Base-by-base conservation (phyloP, 768 basidiomycete species). In the Trametes villosa region DNA sequence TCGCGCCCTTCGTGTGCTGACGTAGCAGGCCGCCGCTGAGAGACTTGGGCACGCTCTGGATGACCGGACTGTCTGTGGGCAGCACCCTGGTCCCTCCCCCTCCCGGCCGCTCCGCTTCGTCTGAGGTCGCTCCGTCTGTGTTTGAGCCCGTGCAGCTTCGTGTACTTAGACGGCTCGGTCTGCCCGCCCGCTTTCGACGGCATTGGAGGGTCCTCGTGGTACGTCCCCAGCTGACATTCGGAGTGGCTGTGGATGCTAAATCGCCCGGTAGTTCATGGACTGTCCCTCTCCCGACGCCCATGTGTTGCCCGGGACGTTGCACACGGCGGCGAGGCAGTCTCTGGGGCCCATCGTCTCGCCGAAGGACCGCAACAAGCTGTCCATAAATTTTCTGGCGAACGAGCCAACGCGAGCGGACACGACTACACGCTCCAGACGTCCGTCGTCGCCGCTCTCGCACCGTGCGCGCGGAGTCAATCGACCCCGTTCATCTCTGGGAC, bases 301-400 rank as follows among this genome's bases (percentile, higher is more conserved):
- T 38, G 44, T 40, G 40, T 40, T 55, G 9, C 31, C 60, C 36
- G 60, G 48, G 47, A n/a, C 33, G 24, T 15, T 45, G 40, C 17
- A 40, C 11, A 38, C 40, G 4, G 54, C 26, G 8, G 8, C 26
- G 8, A 15, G 41, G 15, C 41, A 62, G 12, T 47, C 50, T 31
- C 44, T 41, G 1, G 60, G 54, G 5, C 54, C 55, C 18, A 45
- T 58, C 20, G 40, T 58, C 2, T 58, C 62, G 31, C 57, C 57
- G 4, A 63, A 58, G 40, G 62, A 63, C 31, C 57, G 57, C 41
- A 53, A 48, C 40, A 65, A 62, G 41, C 40, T 65, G 41, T 65
- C 64, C 8, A 65, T 65, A 18, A 57, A 59, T 51, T 62, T 62
- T 47, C 47, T 65, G 13, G 40, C 60, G 24, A 50, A 53, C 38